These are phyloP conservation scores for Triticum urartu DNA, from an alignment of 176 grass and related monocot species.

Conservation along the genomic window DNA sequence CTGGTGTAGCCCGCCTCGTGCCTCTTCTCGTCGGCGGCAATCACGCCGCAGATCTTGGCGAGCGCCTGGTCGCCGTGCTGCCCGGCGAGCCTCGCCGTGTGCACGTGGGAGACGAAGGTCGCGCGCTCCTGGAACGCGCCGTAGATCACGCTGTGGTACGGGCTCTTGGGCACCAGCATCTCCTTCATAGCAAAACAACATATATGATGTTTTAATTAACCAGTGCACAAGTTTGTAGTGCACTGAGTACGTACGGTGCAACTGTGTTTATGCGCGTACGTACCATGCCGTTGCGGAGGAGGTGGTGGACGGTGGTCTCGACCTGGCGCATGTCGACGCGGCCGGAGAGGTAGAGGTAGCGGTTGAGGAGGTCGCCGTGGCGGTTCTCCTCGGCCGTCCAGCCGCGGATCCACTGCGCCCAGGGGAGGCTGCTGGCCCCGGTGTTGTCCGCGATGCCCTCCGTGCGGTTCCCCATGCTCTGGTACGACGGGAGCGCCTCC, in stretches of 20 bases:
- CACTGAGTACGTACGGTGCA: background rate
- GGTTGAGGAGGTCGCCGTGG: constrained; percentile 57
- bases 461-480: constrained; percentile 41
- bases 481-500: constrained; percentile 37
- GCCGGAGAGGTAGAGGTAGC: constrained; percentile 44
- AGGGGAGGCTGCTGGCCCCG: constrained; percentile 7
- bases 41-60: constrained; percentile 3
- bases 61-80: constrained; percentile 1
- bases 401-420: constrained; percentile 21
- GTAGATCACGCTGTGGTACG: constrained; percentile 7
- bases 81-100: constrained; percentile 1
- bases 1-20: constrained; percentile 7
- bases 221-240: too few species aligned
- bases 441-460: constrained; percentile 19
- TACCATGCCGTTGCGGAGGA: constrained; percentile 43
- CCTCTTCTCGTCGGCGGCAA: constrained; percentile 5
- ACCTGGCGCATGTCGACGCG: constrained; percentile 51
- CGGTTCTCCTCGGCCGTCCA: constrained; percentile 82
- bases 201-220: too few species aligned
- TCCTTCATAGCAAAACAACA: background rate
- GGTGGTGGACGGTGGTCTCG: constrained; percentile 34
- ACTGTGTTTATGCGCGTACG: background rate
- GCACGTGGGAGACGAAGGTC: background rate
- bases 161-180: constrained; percentile 4
- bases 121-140: constrained; percentile 15